These are phyloP conservation scores for Amylostereum chailletii DNA, from an alignment of 1,284 basidiomycete genomes.

Conservation along the genomic window DNA sequence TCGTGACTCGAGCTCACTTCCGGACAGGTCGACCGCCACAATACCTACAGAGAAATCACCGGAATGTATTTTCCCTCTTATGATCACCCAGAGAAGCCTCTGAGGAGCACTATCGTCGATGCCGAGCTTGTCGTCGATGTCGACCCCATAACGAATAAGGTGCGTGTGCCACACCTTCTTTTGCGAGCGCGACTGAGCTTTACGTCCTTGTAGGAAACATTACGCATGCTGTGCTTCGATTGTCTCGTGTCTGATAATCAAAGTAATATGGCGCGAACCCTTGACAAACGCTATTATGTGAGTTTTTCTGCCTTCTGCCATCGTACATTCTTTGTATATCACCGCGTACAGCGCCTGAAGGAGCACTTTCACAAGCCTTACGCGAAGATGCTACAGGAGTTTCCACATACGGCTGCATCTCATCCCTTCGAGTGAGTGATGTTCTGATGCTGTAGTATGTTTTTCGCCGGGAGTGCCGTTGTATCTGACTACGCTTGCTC, in stretches of 20 bases:
- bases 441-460: conserved; percentile 20
- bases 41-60: conserved; percentile 68
- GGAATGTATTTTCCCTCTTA: conserved; percentile 88
- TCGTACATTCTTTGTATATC: conserved; percentile 11
- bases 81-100: conserved; percentile 53
- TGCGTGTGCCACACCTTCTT: conserved; percentile 8
- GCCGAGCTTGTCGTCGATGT: conserved; percentile 93
- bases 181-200: background rate
- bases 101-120: conserved; percentile 82
- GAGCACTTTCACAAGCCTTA: conserved; percentile 83
- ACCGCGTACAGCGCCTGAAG: conserved; percentile 57
- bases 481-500: conserved; percentile 3
- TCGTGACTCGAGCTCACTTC: background rate
- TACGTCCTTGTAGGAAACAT: conserved; percentile 46
- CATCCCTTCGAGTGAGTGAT: conserved; percentile 74
- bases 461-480: conserved; percentile 4
- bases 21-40: conserved; percentile 88
- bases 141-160: conserved; percentile 65
- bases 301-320: conserved; percentile 14
- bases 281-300: conserved; percentile 90
- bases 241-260: conserved; percentile 83
- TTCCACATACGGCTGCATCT: conserved; percentile 53
- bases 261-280: conserved; percentile 77
- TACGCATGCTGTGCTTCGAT: conserved; percentile 88
- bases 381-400: conserved; percentile 57